Base-by-base conservation (phyloP, 805 yeast species). In the Yarrowia yakushimensis region DNA sequence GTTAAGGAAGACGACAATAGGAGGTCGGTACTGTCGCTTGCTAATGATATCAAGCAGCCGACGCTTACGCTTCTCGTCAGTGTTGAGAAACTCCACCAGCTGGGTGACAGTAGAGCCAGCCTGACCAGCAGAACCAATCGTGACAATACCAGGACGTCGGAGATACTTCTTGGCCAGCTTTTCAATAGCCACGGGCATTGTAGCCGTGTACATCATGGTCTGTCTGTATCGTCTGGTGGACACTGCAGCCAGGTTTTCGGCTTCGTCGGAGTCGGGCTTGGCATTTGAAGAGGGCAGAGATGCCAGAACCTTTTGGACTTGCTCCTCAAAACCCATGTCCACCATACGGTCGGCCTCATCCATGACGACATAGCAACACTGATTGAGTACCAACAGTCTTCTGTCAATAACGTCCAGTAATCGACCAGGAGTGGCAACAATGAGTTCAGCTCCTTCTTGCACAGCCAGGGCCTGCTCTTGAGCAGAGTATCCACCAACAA, bases 281-380 rank as follows among this genome's bases (percentile, higher is more conserved):
- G 69, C 64, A 59, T 79, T 79, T 2, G 74, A 71, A 0, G 72
- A 73, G 0, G 90, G 87, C n/a, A 89, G 76, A 36, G 76, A 76
- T 4, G 76, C 77, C 59, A 88, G 72, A 15, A 93, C 83, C 42
- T 80, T 78, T 22, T 80, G 81, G 50, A 93, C 82, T 69, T 90
- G 90, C 33, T 82, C 87, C 71, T 90, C 97, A 72, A 93, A 93
- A 4, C 97, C 97, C 83, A 93, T 81, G 72, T 91, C 97, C 43
- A 93, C 85, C 98, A 93, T 93, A 67, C 92, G 79, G 73, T 93
- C 99, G 1, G 97, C 97, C 74, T 93, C 99, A 76, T 93, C 99
- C 77, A 92, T 79, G 1, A 89, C 86, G 22, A 93, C 74, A 65
- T 84, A 87, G 65, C 80, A 80, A 65, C 96, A 83, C 64, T 83